Evolutionary conservation across 2,329 filamentous ascomycete species (phyloP).

Genomic region (Paracoccidioides brasiliensis): DNA sequence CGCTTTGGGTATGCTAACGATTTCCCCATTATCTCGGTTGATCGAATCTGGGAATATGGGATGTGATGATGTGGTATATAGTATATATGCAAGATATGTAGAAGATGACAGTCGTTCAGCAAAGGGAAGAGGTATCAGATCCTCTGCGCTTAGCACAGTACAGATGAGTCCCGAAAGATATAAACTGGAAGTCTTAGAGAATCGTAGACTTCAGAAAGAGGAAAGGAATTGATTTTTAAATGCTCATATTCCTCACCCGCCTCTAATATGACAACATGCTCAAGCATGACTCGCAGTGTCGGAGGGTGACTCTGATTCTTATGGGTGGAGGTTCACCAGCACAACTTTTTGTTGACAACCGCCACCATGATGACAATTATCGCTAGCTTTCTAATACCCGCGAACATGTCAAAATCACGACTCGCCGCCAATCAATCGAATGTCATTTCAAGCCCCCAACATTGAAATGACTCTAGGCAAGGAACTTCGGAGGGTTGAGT

Average conservation of each 20-base stretch:
- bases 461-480: background rate
- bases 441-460: background rate
- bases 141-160: background rate
- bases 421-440: background rate
- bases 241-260: background rate
- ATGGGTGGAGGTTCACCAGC: background rate
- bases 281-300: background rate
- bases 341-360: no score
- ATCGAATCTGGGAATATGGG: background rate
- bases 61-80: background rate
- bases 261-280: background rate
- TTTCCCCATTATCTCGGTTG: constrained; percentile 24
- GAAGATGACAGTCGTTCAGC: background rate
- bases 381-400: background rate
- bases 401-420: background rate
- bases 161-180: background rate
- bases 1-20: constrained; percentile 48
- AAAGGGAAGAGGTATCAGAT: background rate
- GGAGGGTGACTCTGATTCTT: background rate
- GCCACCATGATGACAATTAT: no score
- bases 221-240: background rate
- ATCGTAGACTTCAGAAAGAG: background rate
- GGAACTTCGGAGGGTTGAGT: background rate
- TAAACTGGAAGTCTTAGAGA: background rate
- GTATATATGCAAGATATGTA: background rate